These are phyloP conservation scores for Cladophialophora yegresii DNA, from an alignment of 2,329 filamentous ascomycete species.

Conservation along the genomic window DNA sequence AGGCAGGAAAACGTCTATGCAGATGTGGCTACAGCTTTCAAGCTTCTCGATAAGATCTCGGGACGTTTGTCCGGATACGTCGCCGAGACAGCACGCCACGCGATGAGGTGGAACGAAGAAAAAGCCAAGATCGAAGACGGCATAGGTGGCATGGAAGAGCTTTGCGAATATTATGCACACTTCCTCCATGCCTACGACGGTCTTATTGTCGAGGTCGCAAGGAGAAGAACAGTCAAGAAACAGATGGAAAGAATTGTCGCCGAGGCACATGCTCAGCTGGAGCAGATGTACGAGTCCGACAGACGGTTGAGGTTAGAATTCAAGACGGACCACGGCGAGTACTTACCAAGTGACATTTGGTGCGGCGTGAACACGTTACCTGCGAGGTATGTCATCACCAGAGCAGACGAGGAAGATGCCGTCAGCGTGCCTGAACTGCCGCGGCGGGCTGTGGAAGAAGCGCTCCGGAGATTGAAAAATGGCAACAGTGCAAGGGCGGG, in stretches of 20 bases:
- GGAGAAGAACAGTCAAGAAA: conserved; percentile 71
- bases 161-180: conserved; percentile 81
- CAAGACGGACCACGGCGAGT: conserved; percentile 78
- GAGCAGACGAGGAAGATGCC: conserved; percentile 49
- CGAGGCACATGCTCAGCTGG: conserved; percentile 75
- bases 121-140: conserved; percentile 67
- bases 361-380: conserved; percentile 62
- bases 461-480: conserved; percentile 45
- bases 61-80: conserved; percentile 61
- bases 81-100: conserved; percentile 51
- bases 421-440: conserved; percentile 47
- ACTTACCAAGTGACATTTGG: conserved; percentile 85
- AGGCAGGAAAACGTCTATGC: conserved; percentile 58
- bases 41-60: conserved; percentile 67
- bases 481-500: background rate
- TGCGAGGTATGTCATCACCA: conserved; percentile 44
- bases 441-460: conserved; percentile 47
- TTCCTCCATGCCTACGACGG: conserved; percentile 84
- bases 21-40: conserved; percentile 62
- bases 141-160: conserved; percentile 73
- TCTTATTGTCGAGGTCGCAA: conserved; percentile 78
- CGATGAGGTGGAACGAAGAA: conserved; percentile 69
- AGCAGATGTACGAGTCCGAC: conserved; percentile 74
- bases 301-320: conserved; percentile 73
- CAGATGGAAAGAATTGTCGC: conserved; percentile 72